Conservation (phyloP, 148 eudicot species). For the Fagopyrum esculentum region DNA sequence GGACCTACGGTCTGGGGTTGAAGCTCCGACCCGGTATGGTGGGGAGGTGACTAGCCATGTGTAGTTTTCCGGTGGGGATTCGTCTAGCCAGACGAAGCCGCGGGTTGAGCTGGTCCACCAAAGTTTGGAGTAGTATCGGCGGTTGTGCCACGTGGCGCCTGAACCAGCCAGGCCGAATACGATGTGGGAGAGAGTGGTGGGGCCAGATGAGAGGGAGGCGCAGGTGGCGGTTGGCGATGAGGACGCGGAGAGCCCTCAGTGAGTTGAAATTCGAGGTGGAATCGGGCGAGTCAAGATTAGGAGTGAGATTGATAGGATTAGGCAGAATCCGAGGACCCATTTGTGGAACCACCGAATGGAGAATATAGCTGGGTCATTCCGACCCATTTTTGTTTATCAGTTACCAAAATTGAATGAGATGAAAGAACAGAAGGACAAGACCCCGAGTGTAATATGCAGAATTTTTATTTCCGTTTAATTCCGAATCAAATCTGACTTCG, state of each 20-base stretch:
- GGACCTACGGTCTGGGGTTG: conserved; percentile 21
- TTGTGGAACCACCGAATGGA: background rate
- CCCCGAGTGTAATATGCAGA: no score
- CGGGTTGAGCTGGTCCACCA: conserved; percentile 74
- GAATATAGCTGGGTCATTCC: no score
- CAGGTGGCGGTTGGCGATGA: conserved; percentile 13
- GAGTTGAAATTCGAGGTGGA: conserved; percentile 14
- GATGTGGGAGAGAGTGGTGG: conserved; percentile 53
- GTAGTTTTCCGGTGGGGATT: conserved; percentile 19
- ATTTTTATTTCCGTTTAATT: no score
- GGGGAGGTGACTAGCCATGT: conserved; percentile 23
- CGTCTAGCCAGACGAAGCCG: conserved; percentile 65
- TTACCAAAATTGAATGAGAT: no score
- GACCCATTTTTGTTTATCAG: no score
- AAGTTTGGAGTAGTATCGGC: conserved; percentile 43
- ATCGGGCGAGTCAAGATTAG: conserved; percentile 18
- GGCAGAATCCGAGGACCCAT: conserved; percentile 14
- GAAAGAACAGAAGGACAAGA: no score
- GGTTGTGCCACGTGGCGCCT: conserved; percentile 44
- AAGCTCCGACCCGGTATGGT: conserved; percentile 20
- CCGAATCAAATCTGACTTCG: no score
- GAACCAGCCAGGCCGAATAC: conserved; percentile 70
- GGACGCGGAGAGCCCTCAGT: conserved; percentile 21
- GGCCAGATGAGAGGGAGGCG: conserved; percentile 7
- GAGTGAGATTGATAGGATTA: conserved; percentile 27